These are phyloP conservation scores for Fraxinus sp. DNA, from an alignment of 305 asterid species.

Conservation along the genomic window DNA sequence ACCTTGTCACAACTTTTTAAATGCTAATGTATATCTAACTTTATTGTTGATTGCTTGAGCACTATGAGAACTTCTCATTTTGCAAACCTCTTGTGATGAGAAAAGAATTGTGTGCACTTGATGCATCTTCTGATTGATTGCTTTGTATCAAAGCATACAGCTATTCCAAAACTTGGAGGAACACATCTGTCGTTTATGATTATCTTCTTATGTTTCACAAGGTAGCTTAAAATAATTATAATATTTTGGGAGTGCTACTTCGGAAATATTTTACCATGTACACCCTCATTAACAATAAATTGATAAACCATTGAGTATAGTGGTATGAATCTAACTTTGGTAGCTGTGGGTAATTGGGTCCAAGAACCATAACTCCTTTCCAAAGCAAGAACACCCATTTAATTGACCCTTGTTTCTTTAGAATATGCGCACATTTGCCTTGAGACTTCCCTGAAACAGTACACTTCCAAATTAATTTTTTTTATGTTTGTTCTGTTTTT, in stretches of 20 bases:
- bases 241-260: not conserved
- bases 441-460: not conserved
- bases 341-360: not conserved
- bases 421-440: not conserved
- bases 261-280: not conserved
- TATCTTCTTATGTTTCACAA: not conserved
- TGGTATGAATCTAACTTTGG: not conserved
- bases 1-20: not conserved
- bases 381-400: not conserved
- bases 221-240: not conserved
- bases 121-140: not conserved
- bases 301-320: not conserved
- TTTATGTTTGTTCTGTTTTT: not conserved
- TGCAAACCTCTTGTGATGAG: conserved; percentile 3
- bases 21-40: not conserved
- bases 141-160: not conserved
- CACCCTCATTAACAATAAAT: not conserved
- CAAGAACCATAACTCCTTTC: not conserved
- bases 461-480: not conserved
- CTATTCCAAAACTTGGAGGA: not conserved
- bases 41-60: conserved; percentile 4
- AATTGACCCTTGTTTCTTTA: not conserved
- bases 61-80: not conserved
- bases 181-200: not conserved
- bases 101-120: conserved; percentile 7